phyloP scores from a whole-genome alignment of 2,329 filamentous ascomycete species.

The Dothistroma septosporum region DNA sequence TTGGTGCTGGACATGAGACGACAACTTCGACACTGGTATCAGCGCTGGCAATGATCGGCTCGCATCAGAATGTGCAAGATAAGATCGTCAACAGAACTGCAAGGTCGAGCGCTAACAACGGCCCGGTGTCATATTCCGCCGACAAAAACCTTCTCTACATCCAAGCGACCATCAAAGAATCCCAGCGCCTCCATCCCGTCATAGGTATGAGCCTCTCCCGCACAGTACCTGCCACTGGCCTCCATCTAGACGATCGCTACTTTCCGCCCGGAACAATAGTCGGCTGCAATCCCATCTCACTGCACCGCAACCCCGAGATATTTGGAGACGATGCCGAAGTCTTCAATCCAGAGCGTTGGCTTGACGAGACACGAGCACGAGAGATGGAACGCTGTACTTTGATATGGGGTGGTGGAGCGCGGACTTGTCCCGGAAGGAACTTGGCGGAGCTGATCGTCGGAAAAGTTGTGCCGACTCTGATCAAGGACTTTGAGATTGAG shows the following conservation, averaged over 20 bases:
- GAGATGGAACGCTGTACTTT: conserved; percentile 20
- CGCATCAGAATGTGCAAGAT: conserved; percentile 1
- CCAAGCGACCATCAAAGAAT: conserved; percentile 44
- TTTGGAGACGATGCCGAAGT: conserved; percentile 33
- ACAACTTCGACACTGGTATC: conserved; percentile 16
- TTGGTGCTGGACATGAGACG: conserved; percentile 21
- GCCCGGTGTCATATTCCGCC: conserved; percentile 19
- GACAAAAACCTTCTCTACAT: conserved; percentile 38
- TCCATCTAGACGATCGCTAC: conserved; percentile 34
- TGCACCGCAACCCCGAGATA: conserved; percentile 32
- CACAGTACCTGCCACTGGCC: conserved; percentile 37
- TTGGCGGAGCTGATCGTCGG: conserved; percentile 31
- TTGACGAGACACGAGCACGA: conserved; percentile 19
- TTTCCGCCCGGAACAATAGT: conserved; percentile 33
- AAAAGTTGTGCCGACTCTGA: conserved; percentile 11
- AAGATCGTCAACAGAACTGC: neutral
- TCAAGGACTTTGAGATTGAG: conserved; percentile 13
- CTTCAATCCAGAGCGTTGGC: conserved; percentile 37
- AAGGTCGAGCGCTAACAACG: neutral
- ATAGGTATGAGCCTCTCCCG: conserved; percentile 40
- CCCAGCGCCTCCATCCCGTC: conserved; percentile 43
- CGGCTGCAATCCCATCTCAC: conserved; percentile 34
- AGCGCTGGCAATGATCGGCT: conserved; percentile 13
- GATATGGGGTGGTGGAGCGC: conserved; percentile 23
- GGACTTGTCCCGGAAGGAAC: conserved; percentile 22